These are phyloP conservation scores for Aspergillus novoparasiticus DNA, from an alignment of 2,329 filamentous ascomycete species.

Conservation along the genomic window DNA sequence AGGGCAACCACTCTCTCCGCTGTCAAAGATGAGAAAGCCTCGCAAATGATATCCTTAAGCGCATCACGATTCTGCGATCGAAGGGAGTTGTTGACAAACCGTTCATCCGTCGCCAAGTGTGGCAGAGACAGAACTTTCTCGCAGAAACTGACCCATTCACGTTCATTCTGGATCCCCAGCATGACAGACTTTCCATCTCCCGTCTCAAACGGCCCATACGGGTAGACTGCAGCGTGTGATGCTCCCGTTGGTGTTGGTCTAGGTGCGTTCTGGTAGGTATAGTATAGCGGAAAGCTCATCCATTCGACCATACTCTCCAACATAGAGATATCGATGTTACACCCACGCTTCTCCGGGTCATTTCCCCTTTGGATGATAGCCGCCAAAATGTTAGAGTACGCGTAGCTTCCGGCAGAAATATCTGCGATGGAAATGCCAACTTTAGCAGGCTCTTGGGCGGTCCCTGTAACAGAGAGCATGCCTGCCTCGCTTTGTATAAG, in stretches of 20 bases:
- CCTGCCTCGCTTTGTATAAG: slow-evolving; percentile 59
- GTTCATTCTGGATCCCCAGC: slow-evolving; percentile 61
- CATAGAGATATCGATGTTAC: slow-evolving; percentile 59
- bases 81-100: slow-evolving; percentile 53
- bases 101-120: slow-evolving; percentile 46
- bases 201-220: slow-evolving; percentile 58
- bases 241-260: slow-evolving; percentile 52
- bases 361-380: slow-evolving; percentile 53
- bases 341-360: slow-evolving; percentile 47
- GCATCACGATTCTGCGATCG: slow-evolving; percentile 51
- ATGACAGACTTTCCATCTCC: slow-evolving; percentile 54
- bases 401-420: slow-evolving; percentile 57
- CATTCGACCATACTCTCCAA: slow-evolving; percentile 61
- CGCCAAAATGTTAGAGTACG: slow-evolving; percentile 55
- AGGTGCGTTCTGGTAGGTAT: slow-evolving; percentile 50
- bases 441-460: slow-evolving; percentile 48
- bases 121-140: slow-evolving; percentile 48
- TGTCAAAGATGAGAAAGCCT: slow-evolving; percentile 43
- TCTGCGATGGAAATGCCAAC: slow-evolving; percentile 59
- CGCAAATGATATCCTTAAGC: slow-evolving; percentile 50
- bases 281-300: slow-evolving; percentile 62
- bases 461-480: slow-evolving; percentile 55
- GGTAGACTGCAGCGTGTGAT: slow-evolving; percentile 59
- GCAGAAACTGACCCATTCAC: slow-evolving; percentile 58
- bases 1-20: slow-evolving; percentile 45